Evolutionary conservation across 176 grass and related monocot genomes (phyloP), one percentile per base, ranked within the genome.

Genomic region (Ensete ventricosum): DNA sequence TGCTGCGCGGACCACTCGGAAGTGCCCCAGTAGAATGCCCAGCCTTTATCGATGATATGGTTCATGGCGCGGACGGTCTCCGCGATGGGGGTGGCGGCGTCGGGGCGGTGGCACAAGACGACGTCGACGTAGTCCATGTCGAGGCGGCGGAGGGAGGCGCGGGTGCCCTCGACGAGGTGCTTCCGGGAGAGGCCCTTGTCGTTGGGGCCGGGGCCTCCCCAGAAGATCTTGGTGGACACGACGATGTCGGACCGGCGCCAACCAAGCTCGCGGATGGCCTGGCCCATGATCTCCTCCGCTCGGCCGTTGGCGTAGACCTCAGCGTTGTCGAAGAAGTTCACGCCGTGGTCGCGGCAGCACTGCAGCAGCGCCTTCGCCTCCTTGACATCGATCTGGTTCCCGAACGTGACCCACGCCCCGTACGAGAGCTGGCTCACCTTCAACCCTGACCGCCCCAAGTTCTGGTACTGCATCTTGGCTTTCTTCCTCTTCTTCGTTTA

Each of bases 271-370:
- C 95, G 88, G 57, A 99, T 91, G 54, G 95, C 95, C 86, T 94
- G 95, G 3, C 95, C 95, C 95, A 99, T 99, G 86, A 99, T 99
- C 95, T 99, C 95, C 90, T 99, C 95, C 2, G 95, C 95, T 50
- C 95, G 85, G 0, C 95, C 90, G 53, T 91, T 99, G 51, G 95
- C 86, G 84, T 99, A 94, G 0, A 99, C 90, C 78, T 99, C 95
- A 1, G 95, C 95, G 82, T 99, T 99, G 95, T 99, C 95, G 90
- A 99, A 99, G 95, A 99, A 94, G 76, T 99, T 99, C 54, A 99
- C 90, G 58, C 90, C 95, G 13, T 85, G 84, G 64, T 99, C 90
- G 73, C 90, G 95, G 81, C 88, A 89, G 19, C 90, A 87, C 84
- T 99, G 90, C 7, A 94, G 90, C 17, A 94, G 90, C 50, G 86